Conservation (phyloP, 129 eudicot species). For the sunflower (Helianthus annuus) region DNA sequence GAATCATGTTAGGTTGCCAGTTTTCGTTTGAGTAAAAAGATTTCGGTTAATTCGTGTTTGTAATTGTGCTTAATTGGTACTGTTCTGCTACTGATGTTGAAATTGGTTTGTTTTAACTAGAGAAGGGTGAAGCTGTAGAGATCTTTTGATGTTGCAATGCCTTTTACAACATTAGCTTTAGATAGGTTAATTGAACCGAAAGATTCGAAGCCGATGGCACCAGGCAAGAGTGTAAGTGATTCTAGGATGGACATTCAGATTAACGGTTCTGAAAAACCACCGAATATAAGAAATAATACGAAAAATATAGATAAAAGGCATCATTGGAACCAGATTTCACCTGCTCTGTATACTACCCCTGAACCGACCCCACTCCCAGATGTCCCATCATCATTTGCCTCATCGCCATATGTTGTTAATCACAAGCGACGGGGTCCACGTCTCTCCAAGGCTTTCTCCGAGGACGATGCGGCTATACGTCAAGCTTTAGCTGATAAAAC, state of each 20-base stretch:
- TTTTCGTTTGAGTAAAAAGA: constrained; percentile 4
- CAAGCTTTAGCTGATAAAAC: constrained; percentile 37
- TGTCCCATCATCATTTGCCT: constrained; percentile 62
- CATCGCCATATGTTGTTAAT: constrained; percentile 80
- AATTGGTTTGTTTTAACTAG: constrained; percentile 15
- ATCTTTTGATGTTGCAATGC: constrained; percentile 52
- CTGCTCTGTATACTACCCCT: constrained; percentile 80
- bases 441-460: constrained; percentile 58
- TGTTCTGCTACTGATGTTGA: constrained; percentile 3
- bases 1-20: neutral
- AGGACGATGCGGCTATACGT: constrained; percentile 43
- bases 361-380: constrained; percentile 61
- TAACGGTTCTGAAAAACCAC: constrained; percentile 32
- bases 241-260: constrained; percentile 35
- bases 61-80: neutral
- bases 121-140: constrained; percentile 28
- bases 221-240: constrained; percentile 32
- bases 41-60: constrained; percentile 20
- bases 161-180: constrained; percentile 70
- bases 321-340: constrained; percentile 62
- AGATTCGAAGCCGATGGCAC: constrained; percentile 44
- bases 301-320: constrained; percentile 36
- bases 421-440: constrained; percentile 98
- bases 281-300: constrained; percentile 25
- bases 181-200: constrained; percentile 68